Percentiles rank a stretch among this genome's conserved stretches.
These are phyloP conservation scores for Lineolata rhizophorae DNA, from an alignment of 495 filamentous ascomycete species.

Conservation along the genomic window DNA sequence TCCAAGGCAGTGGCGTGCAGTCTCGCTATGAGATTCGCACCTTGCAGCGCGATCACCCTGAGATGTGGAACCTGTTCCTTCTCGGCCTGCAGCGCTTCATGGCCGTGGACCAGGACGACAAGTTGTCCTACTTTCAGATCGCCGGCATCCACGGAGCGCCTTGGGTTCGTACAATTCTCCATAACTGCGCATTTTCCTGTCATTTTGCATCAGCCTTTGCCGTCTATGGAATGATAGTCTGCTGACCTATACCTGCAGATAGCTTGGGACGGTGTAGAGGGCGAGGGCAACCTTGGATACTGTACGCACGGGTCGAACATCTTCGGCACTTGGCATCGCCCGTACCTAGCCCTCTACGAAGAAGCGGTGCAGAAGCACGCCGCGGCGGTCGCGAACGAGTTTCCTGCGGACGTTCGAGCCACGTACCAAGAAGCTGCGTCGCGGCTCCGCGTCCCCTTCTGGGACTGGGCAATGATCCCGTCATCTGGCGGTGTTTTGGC, in stretches of 20 bases:
- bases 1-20: too few species aligned
- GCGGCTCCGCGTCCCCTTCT: slow-evolving; percentile 41
- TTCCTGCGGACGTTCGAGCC: too few species aligned
- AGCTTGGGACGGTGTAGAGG: slow-evolving; percentile 31
- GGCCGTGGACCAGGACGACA: slow-evolving; percentile 26
- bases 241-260: too few species aligned
- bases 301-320: slow-evolving; percentile 43
- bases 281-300: slow-evolving; percentile 32
- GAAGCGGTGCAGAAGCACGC: too few species aligned
- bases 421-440: slow-evolving; percentile 27
- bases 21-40: slow-evolving; percentile 30
- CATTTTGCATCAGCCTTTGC: slow-evolving; percentile 33
- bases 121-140: slow-evolving; percentile 39
- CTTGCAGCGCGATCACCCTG: slow-evolving; percentile 29
- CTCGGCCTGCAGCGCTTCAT: slow-evolving; percentile 32
- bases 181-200: too few species aligned
- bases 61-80: slow-evolving; percentile 36
- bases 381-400: too few species aligned
- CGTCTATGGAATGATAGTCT: too few species aligned
- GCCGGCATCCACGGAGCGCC: too few species aligned
- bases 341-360: slow-evolving; percentile 47
- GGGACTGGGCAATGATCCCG: slow-evolving; percentile 39
- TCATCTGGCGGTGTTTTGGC: slow-evolving; percentile 25
- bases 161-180: too few species aligned
- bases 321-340: slow-evolving; percentile 51